Conservation (phyloP, 441 rosid species). For the Jatropha podagrica region DNA sequence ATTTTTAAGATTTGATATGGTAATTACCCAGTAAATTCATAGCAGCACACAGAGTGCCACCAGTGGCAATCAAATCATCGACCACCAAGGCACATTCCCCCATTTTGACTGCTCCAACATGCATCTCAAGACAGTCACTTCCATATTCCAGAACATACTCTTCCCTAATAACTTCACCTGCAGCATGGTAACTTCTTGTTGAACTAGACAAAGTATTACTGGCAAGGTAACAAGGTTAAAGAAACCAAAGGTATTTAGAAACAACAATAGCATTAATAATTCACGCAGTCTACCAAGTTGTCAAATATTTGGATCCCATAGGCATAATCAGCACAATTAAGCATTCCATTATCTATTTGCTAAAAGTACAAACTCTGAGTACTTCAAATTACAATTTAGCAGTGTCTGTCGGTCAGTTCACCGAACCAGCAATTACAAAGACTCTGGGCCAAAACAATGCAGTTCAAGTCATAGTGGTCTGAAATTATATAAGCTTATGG, state of each 20-base stretch:
- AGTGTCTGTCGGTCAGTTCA: neutral
- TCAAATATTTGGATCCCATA: neutral
- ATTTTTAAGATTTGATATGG: neutral
- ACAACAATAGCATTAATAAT: neutral
- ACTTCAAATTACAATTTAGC: neutral
- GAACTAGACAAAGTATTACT: neutral
- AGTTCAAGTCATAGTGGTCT: neutral
- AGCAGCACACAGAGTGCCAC: constrained; percentile 95
- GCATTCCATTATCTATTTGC: neutral
- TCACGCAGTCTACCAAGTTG: neutral
- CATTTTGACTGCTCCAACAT: constrained; percentile 79
- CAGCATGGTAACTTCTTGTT: neutral
- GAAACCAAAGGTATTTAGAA: neutral
- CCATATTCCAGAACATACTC: constrained; percentile 88
- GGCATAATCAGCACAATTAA: neutral
- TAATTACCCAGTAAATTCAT: constrained; percentile 77
- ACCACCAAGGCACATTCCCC: constrained; percentile 86
- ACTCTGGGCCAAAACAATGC: neutral
- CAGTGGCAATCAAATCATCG: constrained; percentile 92
- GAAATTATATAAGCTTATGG: neutral
- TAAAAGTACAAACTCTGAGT: neutral
- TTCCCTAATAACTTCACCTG: constrained; percentile 86
- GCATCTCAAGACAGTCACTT: constrained; percentile 89
- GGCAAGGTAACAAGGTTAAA: neutral
- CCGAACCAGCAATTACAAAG: neutral